Percentiles rank a stretch among this genome's conserved stretches.
Evolutionary conservation across 768 basidiomycete genomes (phyloP).

Genomic region (Naganishia antarctica): DNA sequence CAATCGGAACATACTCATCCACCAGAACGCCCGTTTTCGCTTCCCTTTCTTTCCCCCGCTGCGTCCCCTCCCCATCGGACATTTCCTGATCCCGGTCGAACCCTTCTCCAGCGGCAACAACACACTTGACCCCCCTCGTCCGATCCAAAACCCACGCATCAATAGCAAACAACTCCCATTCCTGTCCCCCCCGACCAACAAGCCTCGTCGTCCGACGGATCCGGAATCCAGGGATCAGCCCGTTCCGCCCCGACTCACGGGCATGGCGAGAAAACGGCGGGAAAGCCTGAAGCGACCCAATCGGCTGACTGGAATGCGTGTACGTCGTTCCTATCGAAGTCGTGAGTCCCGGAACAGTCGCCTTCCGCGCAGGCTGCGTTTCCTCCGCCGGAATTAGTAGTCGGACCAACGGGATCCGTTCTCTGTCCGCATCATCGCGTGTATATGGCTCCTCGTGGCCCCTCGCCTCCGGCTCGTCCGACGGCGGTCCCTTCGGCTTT

Average conservation of each 20-base stretch:
- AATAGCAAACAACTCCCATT: slow-evolving; percentile 5
- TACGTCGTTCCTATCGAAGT: not conserved
- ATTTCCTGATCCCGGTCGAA: not conserved
- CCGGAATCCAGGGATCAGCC: not conserved
- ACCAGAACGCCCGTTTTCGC: not conserved
- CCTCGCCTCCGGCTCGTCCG: not conserved
- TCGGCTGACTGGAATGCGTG: not conserved
- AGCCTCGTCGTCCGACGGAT: not conserved
- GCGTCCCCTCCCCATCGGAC: not conserved
- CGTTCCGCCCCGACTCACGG: not conserved
- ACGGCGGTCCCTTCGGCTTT: not conserved
- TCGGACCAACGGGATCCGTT: not conserved
- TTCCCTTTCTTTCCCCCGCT: not conserved
- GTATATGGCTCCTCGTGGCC: not conserved
- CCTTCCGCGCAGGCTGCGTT: not conserved
- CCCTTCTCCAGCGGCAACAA: not conserved
- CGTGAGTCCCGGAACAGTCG: not conserved
- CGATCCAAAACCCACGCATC: slow-evolving; percentile 15
- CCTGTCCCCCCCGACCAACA: not conserved
- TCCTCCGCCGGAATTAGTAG: not conserved
- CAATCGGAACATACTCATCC: slow-evolving; percentile 4
- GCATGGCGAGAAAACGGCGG: not conserved
- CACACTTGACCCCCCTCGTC: not conserved
- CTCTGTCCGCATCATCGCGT: not conserved
- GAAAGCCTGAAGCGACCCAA: not conserved